Evolutionary conservation across 192 early-diverging fungal genomes (phyloP).

Genomic region (Rhizophagus prolifer): DNA sequence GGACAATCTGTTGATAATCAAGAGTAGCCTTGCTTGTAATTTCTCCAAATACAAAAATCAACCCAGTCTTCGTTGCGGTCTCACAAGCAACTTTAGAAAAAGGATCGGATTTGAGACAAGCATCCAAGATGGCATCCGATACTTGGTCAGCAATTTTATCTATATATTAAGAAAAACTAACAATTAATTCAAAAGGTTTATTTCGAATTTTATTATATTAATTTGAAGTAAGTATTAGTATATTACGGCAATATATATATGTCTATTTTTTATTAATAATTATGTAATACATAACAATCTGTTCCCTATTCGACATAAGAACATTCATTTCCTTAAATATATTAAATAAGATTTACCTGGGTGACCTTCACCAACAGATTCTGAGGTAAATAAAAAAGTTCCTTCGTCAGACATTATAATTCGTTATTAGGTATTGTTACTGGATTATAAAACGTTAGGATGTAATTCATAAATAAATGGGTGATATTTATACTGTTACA

Average conservation of each 20-base stretch:
- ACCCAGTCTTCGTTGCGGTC: constrained; percentile 99
- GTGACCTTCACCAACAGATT: constrained; percentile 99
- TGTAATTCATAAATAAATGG: too few species aligned
- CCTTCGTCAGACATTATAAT: constrained; percentile 46
- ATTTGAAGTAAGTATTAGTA: too few species aligned
- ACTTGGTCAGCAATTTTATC: constrained; percentile 99
- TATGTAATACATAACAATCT: too few species aligned
- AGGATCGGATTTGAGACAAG: constrained; percentile 88
- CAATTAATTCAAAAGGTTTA: background rate
- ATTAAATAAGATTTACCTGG: constrained; percentile 57
- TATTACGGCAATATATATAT: too few species aligned
- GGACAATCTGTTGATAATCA: constrained; percentile 99
- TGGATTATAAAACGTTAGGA: too few species aligned
- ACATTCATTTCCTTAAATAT: too few species aligned
- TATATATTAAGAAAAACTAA: constrained; percentile 24
- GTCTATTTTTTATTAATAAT: too few species aligned
- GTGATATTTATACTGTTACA: too few species aligned
- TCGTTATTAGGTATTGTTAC: background rate
- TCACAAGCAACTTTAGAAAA: constrained; percentile 99
- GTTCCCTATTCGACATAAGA: too few species aligned
- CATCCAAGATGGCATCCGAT: constrained; percentile 98
- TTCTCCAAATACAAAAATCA: constrained; percentile 99
- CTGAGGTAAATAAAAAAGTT: constrained; percentile 99
- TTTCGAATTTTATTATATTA: too few species aligned
- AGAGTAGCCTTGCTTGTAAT: constrained; percentile 97